These are phyloP conservation scores for Fusarium sp. DNA, from an alignment of 2,329 filamentous ascomycete species.

Conservation along the genomic window DNA sequence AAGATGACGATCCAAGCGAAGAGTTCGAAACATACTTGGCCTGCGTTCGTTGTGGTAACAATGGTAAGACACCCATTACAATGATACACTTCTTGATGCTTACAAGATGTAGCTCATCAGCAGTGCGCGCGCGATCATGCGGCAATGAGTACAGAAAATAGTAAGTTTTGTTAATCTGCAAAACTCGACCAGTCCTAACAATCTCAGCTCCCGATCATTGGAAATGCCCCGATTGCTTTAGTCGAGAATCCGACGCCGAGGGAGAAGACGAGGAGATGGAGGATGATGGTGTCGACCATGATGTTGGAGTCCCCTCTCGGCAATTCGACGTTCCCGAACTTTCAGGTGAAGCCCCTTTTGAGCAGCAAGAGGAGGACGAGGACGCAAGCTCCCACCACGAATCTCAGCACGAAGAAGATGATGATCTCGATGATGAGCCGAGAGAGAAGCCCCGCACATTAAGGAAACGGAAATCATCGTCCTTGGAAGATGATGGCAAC, in stretches of 20 bases:
- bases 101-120: constrained; percentile 79
- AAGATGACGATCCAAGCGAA: constrained; percentile 84
- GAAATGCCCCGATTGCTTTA: constrained; percentile 65
- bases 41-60: constrained; percentile 83
- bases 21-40: constrained; percentile 84
- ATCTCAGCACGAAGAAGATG: constrained; percentile 27
- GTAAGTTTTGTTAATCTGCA: constrained; percentile 39
- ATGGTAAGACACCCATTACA: constrained; percentile 69
- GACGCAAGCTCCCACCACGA: constrained; percentile 28
- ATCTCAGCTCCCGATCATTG: constrained; percentile 58
- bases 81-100: constrained; percentile 47
- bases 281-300: constrained; percentile 41
- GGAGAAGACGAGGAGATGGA: constrained; percentile 50
- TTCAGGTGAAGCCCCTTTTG: constrained; percentile 17
- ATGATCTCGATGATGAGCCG: constrained; percentile 21
- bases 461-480: constrained; percentile 86
- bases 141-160: constrained; percentile 52
- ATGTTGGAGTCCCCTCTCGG: constrained; percentile 43
- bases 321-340: constrained; percentile 43
- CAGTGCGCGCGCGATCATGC: constrained; percentile 83
- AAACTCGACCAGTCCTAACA: constrained; percentile 21
- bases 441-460: constrained; percentile 77
- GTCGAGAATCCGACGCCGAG: constrained; percentile 50
- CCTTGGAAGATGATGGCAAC: constrained; percentile 71
- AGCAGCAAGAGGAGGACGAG: constrained; percentile 24